Percentiles rank a stretch among this genome's conserved stretches.
phyloP scores from a whole-genome alignment of 2,329 filamentous ascomycete genomes.

The Fusarium heterosporum region DNA sequence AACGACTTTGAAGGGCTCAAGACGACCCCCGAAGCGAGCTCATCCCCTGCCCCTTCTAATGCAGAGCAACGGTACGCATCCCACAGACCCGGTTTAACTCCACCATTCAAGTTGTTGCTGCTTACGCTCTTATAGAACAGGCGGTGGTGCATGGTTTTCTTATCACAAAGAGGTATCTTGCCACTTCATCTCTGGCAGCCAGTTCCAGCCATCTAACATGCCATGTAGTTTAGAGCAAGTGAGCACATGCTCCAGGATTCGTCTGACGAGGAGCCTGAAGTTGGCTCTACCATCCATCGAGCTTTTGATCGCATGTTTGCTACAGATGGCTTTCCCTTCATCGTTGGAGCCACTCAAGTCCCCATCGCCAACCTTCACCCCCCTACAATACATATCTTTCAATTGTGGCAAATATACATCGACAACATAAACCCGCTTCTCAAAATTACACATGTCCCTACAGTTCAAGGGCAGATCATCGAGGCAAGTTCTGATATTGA shows the following conservation, averaged over 20 bases:
- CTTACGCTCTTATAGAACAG: slow-evolving; percentile 32
- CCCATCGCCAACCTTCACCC: slow-evolving; percentile 64
- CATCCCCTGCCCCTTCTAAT: slow-evolving; percentile 50
- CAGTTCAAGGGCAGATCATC: slow-evolving; percentile 72
- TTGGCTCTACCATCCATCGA: slow-evolving; percentile 65
- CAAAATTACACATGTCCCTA: slow-evolving; percentile 75
- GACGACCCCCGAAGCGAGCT: slow-evolving; percentile 62
- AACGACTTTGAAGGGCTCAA: slow-evolving; percentile 67
- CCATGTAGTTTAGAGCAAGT: slow-evolving; percentile 60
- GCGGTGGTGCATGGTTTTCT: slow-evolving; percentile 58
- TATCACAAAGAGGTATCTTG: slow-evolving; percentile 63
- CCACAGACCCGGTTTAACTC: background rate
- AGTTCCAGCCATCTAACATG: slow-evolving; percentile 18
- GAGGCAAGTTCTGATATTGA: slow-evolving; percentile 68
- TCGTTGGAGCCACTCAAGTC: slow-evolving; percentile 59
- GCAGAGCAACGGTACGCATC: slow-evolving; percentile 46
- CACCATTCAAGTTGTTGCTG: background rate
- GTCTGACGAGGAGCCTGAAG: slow-evolving; percentile 68
- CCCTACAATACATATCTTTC: slow-evolving; percentile 68
- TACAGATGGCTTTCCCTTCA: slow-evolving; percentile 68
- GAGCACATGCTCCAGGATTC: slow-evolving; percentile 64
- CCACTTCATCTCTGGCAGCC: background rate
- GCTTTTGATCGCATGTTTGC: slow-evolving; percentile 71
- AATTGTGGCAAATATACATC: slow-evolving; percentile 77
- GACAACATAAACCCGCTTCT: slow-evolving; percentile 76